These are phyloP conservation scores for Pseudocercospora vitis DNA, from an alignment of 2,329 filamentous ascomycete genomes.

Conservation along the genomic window DNA sequence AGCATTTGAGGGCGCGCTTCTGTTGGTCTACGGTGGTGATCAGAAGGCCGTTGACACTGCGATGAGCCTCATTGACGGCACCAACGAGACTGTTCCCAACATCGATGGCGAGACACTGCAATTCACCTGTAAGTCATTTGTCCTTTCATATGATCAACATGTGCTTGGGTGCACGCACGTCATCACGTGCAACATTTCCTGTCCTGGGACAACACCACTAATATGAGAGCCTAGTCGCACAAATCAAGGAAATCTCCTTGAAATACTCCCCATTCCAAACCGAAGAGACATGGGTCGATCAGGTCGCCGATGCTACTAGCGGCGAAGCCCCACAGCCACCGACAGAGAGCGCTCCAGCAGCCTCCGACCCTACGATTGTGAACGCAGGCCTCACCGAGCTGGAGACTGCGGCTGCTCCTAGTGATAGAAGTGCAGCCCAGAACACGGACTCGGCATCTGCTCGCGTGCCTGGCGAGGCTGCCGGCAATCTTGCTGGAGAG, in stretches of 20 bases:
- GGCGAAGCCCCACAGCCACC: slow-evolving; percentile 18
- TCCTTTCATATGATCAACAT: slow-evolving; percentile 1
- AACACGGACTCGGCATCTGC: slow-evolving; percentile 36
- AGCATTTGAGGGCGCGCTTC: slow-evolving; percentile 76
- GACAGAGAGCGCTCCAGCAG: slow-evolving; percentile 22
- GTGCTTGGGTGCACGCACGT: neutral
- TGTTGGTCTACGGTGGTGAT: slow-evolving; percentile 77
- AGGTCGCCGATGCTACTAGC: slow-evolving; percentile 48
- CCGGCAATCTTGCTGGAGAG: slow-evolving; percentile 57
- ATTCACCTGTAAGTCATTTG: slow-evolving; percentile 66
- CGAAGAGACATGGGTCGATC: slow-evolving; percentile 52
- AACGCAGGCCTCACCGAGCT: slow-evolving; percentile 69
- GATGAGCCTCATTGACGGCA: slow-evolving; percentile 73
- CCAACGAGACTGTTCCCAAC: slow-evolving; percentile 64
- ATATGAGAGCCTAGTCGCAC: slow-evolving; percentile 33
- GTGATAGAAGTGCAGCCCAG: too few species aligned
- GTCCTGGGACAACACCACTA: slow-evolving; percentile 4
- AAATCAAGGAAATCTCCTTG: slow-evolving; percentile 44
- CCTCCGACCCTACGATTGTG: slow-evolving; percentile 66
- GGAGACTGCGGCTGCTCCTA: slow-evolving; percentile 45
- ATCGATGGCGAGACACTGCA: slow-evolving; percentile 64
- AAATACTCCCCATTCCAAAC: slow-evolving; percentile 56
- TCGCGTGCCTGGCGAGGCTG: slow-evolving; percentile 43
- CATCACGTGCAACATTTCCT: slow-evolving; percentile 23
- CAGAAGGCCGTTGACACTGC: slow-evolving; percentile 71